Evolutionary conservation across 768 basidiomycete species (phyloP).

Genomic region (Xanthoconium stramineum): DNA sequence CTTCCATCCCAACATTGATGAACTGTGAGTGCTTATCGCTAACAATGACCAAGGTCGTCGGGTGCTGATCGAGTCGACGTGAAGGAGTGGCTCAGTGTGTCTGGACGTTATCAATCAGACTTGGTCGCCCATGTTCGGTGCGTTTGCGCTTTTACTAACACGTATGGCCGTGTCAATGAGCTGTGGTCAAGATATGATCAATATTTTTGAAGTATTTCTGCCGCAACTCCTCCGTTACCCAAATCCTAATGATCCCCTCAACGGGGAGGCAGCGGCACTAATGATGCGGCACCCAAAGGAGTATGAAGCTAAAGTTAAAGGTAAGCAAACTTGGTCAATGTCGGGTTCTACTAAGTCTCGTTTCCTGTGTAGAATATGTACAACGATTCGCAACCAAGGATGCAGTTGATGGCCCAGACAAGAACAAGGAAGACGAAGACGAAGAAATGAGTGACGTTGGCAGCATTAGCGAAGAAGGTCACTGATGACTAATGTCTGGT

Average conservation of each 20-base stretch:
- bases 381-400: slow-evolving; percentile 91
- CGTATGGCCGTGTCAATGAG: slow-evolving; percentile 1
- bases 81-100: slow-evolving; percentile 95
- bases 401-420: slow-evolving; percentile 72
- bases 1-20: slow-evolving; percentile 99
- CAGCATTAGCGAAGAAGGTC: slow-evolving; percentile 69
- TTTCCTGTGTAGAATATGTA: slow-evolving; percentile 75
- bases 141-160: slow-evolving; percentile 29
- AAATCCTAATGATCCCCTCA: slow-evolving; percentile 96
- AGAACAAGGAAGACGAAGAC: slow-evolving; percentile 64
- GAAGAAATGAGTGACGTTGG: slow-evolving; percentile 87
- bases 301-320: slow-evolving; percentile 92
- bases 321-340: slow-evolving; percentile 36
- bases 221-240: slow-evolving; percentile 97
- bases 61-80: slow-evolving; percentile 8
- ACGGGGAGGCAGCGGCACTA: slow-evolving; percentile 95
- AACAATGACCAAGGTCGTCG: background rate
- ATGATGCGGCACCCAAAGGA: slow-evolving; percentile 97
- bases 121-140: slow-evolving; percentile 99
- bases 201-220: slow-evolving; percentile 97
- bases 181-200: slow-evolving; percentile 82
- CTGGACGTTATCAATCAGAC: slow-evolving; percentile 99
- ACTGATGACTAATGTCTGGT: slow-evolving; percentile 21
- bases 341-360: background rate
- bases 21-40: slow-evolving; percentile 63